phyloP scores from a whole-genome alignment of 2,329 filamentous ascomycete species.

The Botryotinia calthae region DNA sequence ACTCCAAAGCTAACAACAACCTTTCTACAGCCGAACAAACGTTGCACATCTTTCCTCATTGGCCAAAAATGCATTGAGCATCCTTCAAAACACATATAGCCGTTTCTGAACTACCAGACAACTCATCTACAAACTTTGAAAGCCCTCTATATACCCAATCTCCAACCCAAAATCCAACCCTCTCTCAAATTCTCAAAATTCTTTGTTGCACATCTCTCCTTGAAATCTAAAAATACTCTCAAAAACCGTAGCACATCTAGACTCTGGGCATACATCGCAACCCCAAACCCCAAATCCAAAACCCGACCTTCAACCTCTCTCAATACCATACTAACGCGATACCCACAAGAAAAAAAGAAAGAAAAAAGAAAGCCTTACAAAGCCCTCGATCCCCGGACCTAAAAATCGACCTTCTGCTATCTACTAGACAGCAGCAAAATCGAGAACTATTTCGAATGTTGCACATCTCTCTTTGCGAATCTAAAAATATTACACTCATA shows the following conservation, averaged over 20 bases:
- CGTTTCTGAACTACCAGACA: background rate
- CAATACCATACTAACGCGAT: too few species aligned
- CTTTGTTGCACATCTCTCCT: background rate
- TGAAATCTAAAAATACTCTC: background rate
- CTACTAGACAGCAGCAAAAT: background rate
- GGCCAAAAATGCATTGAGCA: too few species aligned
- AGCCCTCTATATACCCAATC: background rate
- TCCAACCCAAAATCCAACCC: background rate
- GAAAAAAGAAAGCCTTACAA: background rate
- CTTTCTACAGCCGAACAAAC: too few species aligned
- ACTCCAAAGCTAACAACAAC: background rate
- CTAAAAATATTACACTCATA: background rate
- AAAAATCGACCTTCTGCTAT: background rate
- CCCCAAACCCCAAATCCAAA: background rate
- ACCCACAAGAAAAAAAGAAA: background rate
- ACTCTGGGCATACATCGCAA: background rate
- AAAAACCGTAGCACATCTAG: background rate
- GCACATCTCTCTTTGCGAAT: background rate
- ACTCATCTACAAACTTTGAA: background rate
- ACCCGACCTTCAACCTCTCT: background rate
- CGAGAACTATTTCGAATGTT: background rate
- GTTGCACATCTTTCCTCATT: too few species aligned
- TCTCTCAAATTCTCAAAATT: background rate
- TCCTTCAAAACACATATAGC: background rate
- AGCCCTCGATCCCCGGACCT: background rate